phyloP scores from a whole-genome alignment of 1,139 yeast species.

The Diutina rugosa region DNA sequence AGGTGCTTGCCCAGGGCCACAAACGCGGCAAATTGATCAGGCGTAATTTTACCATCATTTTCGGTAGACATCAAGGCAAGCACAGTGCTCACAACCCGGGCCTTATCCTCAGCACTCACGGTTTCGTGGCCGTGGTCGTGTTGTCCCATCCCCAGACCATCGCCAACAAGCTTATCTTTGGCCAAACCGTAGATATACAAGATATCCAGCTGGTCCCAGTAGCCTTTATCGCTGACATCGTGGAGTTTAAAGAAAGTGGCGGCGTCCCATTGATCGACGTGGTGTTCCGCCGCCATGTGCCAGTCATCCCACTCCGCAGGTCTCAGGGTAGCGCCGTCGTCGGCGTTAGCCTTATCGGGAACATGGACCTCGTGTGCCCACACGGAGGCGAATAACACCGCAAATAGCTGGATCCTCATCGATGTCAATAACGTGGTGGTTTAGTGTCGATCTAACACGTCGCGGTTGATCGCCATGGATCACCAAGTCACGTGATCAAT shows the following conservation, averaged over 20 bases:
- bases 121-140: slow-evolving; percentile 45
- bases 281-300: slow-evolving; percentile 90
- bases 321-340: background rate
- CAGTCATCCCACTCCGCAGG: slow-evolving; percentile 49
- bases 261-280: slow-evolving; percentile 59
- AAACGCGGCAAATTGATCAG: slow-evolving; percentile 65
- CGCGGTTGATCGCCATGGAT: too few species aligned
- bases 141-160: slow-evolving; percentile 82
- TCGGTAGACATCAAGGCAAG: slow-evolving; percentile 51
- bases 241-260: slow-evolving; percentile 73
- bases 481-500: too few species aligned
- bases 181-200: slow-evolving; percentile 69
- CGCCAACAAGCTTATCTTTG: slow-evolving; percentile 65
- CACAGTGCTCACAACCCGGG: slow-evolving; percentile 43
- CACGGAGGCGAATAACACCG: background rate
- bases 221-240: slow-evolving; percentile 44
- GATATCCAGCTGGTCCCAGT: slow-evolving; percentile 52
- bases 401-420: background rate
- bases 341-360: background rate
- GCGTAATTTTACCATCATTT: slow-evolving; percentile 49
- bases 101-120: slow-evolving; percentile 43
- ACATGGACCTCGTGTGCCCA: background rate
- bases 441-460: too few species aligned
- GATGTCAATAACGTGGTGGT: background rate
- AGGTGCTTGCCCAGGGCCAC: slow-evolving; percentile 51